A percentile compares a stretch with the other conserved stretches of the same genome.
Evolutionary conservation across 768 basidiomycete genomes (phyloP).

Genomic region (Hygrocybe coccinea): DNA sequence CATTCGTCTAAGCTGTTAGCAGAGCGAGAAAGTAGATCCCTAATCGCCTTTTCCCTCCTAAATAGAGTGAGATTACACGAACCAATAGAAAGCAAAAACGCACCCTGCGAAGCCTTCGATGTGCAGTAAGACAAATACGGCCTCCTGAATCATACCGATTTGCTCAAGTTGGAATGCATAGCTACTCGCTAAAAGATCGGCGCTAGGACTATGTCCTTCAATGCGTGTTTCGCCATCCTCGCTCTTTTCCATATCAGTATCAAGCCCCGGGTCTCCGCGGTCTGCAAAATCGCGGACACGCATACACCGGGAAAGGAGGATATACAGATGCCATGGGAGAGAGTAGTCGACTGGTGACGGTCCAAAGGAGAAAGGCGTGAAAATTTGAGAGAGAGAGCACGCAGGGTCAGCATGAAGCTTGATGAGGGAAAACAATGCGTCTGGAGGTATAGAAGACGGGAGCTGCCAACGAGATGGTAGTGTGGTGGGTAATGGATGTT

Average conservation of each 20-base stretch:
- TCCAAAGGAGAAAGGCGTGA: slow-evolving; percentile 70
- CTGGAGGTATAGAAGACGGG: slow-evolving; percentile 43
- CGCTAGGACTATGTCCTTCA: slow-evolving; percentile 78
- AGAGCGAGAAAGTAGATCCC: slow-evolving; percentile 70
- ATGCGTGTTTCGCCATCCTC: slow-evolving; percentile 42
- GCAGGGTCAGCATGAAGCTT: slow-evolving; percentile 69
- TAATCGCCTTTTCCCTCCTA: slow-evolving; percentile 80
- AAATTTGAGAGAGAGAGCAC: slow-evolving; percentile 61
- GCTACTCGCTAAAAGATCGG: slow-evolving; percentile 74
- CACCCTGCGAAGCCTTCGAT: slow-evolving; percentile 78
- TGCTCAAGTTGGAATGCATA: slow-evolving; percentile 87
- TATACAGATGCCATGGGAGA: slow-evolving; percentile 89
- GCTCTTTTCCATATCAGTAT: slow-evolving; percentile 30
- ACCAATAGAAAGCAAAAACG: slow-evolving; percentile 25
- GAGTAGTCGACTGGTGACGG: slow-evolving; percentile 75
- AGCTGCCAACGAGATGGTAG: slow-evolving; percentile 37
- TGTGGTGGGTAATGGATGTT: slow-evolving; percentile 20
- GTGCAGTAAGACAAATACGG: slow-evolving; percentile 85
- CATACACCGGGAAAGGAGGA: slow-evolving; percentile 79
- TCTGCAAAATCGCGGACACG: slow-evolving; percentile 85
- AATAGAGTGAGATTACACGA: slow-evolving; percentile 1
- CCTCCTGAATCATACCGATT: slow-evolving; percentile 76
- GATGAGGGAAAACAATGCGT: slow-evolving; percentile 80
- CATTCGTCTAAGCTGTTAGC: slow-evolving; percentile 66
- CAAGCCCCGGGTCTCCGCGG: slow-evolving; percentile 48